Percentiles rank a stretch among this genome's conserved stretches.
phyloP scores from a whole-genome alignment of 2,329 filamentous ascomycete genomes.

The Simplicillium sp. region DNA sequence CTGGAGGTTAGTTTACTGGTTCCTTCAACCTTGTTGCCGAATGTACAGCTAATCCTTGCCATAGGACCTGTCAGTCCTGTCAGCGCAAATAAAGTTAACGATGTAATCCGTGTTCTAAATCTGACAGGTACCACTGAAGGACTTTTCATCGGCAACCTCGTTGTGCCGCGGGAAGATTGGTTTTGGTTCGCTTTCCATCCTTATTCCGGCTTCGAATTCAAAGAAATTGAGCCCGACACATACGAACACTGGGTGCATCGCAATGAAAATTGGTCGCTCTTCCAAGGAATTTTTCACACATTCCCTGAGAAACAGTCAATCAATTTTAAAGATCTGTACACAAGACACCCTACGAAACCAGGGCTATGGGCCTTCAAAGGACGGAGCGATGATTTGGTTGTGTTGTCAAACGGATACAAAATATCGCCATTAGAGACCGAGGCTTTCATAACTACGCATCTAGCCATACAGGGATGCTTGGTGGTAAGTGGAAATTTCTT shows the following conservation, averaged over 20 bases:
- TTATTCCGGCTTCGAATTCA: conserved; percentile 23
- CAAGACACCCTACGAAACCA: conserved; percentile 15
- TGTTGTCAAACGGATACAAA: conserved; percentile 21
- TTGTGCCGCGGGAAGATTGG: conserved; percentile 17
- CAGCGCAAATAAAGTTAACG: conserved; percentile 18
- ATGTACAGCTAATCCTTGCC: not conserved
- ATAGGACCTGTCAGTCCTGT: conserved; percentile 17
- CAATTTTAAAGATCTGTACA: conserved; percentile 20
- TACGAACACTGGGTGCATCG: conserved; percentile 23
- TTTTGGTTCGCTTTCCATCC: conserved; percentile 23
- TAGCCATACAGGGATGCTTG: conserved; percentile 15
- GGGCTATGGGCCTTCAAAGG: conserved; percentile 19
- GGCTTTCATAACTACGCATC: conserved; percentile 15
- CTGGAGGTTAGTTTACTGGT: conserved; percentile 14
- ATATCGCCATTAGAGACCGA: conserved; percentile 19
- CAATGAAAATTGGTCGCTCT: conserved; percentile 17
- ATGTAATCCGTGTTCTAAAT: conserved; percentile 21
- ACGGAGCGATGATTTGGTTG: conserved; percentile 18
- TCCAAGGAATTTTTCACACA: conserved; percentile 23
- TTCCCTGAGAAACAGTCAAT: conserved; percentile 16
- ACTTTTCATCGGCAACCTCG: conserved; percentile 22
- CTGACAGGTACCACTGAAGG: conserved; percentile 23
- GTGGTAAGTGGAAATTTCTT: conserved; percentile 3
- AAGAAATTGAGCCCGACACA: conserved; percentile 16
- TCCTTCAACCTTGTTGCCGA: not conserved